Evolutionary conservation across 257 asterid genomes (phyloP).

Genomic region (Nemophila menziesii): DNA sequence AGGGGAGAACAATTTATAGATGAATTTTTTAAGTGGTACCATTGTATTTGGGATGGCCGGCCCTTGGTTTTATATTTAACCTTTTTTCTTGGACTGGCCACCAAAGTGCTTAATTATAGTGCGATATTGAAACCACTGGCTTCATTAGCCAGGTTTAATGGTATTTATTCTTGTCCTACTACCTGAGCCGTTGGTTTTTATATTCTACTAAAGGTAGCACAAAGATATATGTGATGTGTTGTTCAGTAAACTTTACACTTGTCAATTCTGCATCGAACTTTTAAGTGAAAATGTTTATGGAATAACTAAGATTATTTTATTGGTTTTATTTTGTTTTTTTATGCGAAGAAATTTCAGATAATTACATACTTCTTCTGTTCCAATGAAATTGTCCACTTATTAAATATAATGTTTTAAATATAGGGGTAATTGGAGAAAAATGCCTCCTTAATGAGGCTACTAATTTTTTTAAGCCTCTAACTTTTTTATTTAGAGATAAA

Average conservation of each 20-base stretch:
- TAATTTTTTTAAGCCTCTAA: too few species aligned
- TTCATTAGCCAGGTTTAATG: slow-evolving; percentile 7
- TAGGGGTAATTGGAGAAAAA: too few species aligned
- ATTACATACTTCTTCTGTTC: too few species aligned
- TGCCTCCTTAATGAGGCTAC: too few species aligned
- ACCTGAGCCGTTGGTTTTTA: slow-evolving; percentile 12
- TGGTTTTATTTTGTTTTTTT: too few species aligned
- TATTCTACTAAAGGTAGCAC: not conserved
- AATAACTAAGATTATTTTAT: too few species aligned
- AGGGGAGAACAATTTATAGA: slow-evolving; percentile 9
- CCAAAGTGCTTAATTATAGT: not conserved
- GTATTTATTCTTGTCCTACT: too few species aligned
- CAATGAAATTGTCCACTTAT: too few species aligned
- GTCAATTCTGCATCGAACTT: not conserved
- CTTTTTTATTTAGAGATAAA: too few species aligned
- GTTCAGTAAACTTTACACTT: not conserved
- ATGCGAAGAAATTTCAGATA: too few species aligned
- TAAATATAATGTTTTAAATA: too few species aligned
- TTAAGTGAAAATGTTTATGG: too few species aligned
- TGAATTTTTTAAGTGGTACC: not conserved
- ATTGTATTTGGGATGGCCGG: slow-evolving; percentile 11
- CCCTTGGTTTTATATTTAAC: slow-evolving; percentile 26
- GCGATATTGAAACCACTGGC: slow-evolving; percentile 25
- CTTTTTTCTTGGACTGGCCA: slow-evolving; percentile 7
- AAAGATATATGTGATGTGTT: slow-evolving; percentile 4